phyloP scores from a whole-genome alignment of 2,329 filamentous ascomycete species.

The Zymoseptoria crescenta region DNA sequence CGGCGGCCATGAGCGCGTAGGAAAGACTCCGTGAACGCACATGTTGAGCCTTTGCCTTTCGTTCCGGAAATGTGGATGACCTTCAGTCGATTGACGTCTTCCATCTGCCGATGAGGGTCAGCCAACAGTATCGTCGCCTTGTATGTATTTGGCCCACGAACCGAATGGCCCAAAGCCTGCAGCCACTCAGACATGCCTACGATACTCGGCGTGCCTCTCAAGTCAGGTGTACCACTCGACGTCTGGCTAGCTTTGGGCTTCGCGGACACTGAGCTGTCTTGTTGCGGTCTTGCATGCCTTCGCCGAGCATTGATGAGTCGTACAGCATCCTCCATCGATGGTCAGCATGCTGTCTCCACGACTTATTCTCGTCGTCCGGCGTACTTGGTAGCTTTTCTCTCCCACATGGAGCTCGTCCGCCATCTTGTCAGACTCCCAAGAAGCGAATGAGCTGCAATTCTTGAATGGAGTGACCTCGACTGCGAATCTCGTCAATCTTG shows the following conservation, averaged over 20 bases:
- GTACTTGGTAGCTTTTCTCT: neutral
- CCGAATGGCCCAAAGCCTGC: constrained; percentile 15
- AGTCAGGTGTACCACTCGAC: constrained; percentile 7
- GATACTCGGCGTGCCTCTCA: constrained; percentile 18
- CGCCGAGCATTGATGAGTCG: neutral
- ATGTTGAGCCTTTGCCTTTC: constrained; percentile 87
- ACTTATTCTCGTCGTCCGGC: neutral
- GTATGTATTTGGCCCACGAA: neutral
- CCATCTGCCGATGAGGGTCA: constrained; percentile 4
- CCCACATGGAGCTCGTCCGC: no score
- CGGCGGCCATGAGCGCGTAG: constrained; percentile 48
- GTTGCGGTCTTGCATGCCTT: neutral
- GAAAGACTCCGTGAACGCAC: constrained; percentile 70
- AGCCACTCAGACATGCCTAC: constrained; percentile 21
- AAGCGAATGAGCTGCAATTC: neutral
- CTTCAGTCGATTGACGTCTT: constrained; percentile 16
- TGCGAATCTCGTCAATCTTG: neutral
- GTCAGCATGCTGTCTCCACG: neutral
- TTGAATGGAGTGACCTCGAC: neutral
- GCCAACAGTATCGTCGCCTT: neutral
- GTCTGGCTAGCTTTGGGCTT: neutral
- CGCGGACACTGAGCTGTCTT: neutral
- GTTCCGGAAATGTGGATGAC: constrained; percentile 81
- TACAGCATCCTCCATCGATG: constrained; percentile 1
- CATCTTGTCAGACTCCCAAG: neutral